Evolutionary conservation across 495 filamentous ascomycete species (phyloP).

Genomic region (Oidiodendron maius): DNA sequence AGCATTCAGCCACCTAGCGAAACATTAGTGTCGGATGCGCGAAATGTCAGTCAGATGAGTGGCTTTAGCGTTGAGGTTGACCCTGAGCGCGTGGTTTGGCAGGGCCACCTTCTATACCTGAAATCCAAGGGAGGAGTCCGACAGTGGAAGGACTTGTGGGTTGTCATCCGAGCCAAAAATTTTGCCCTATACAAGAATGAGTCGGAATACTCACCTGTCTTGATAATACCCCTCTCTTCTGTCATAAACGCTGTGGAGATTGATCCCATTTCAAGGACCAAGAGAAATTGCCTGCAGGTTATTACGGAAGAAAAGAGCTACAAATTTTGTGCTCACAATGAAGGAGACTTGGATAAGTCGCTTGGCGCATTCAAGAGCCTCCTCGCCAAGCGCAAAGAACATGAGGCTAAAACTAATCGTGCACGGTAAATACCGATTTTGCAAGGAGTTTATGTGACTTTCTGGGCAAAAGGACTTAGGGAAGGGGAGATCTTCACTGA

Average conservation of each 20-base stretch:
- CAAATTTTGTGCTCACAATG: conserved; percentile 74
- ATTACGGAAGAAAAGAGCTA: conserved; percentile 93
- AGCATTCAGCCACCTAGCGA: conserved; percentile 22
- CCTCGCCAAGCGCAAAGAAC: conserved; percentile 60
- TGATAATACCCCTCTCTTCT: conserved; percentile 71
- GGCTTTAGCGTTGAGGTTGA: conserved; percentile 46
- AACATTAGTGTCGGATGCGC: too few relatives aligned
- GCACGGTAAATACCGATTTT: too few relatives aligned
- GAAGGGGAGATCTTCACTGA: conserved; percentile 1
- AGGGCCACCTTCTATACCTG: conserved; percentile 82
- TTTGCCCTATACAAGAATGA: conserved; percentile 92
- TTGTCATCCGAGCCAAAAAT: conserved; percentile 80
- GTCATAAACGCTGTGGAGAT: conserved; percentile 92
- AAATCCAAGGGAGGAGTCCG: conserved; percentile 81
- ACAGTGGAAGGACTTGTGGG: conserved; percentile 94
- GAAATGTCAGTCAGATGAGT: conserved; percentile 53
- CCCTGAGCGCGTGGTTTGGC: conserved; percentile 76
- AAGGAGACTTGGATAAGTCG: conserved; percentile 78
- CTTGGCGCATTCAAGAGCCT: conserved; percentile 88
- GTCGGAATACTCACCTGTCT: conserved; percentile 78
- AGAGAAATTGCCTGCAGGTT: conserved; percentile 82
- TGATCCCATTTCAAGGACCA: conserved; percentile 78
- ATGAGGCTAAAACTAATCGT: conserved; percentile 8
- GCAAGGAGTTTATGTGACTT: neutral
- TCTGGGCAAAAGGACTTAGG: neutral